Base-by-base conservation (phyloP, 106 monocot species). In the Narthecium ossifragum region DNA sequence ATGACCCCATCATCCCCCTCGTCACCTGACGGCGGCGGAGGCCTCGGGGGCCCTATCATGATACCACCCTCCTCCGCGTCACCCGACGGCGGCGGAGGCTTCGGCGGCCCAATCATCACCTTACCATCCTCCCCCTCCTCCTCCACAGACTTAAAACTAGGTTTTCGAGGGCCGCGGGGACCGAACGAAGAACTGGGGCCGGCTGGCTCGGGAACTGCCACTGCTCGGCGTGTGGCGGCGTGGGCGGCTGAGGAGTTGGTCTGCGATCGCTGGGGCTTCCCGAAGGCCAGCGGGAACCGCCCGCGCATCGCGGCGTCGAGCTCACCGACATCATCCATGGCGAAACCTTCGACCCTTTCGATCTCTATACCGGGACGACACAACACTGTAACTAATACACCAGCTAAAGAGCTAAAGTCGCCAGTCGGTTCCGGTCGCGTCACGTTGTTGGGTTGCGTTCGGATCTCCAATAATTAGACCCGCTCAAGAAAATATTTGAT, bases 251-350 rank as follows among this genome's bases (percentile, higher is more conserved):
- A 46, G 20, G 75, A 3, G 43, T 48, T 8, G 53, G 49, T 0
- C 14, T 57, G 33, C 13, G 71, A 18, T 29, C 78, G 70, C 22
- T 75, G 36, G 40, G 75, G 54, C 57, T 87, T 87, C 15, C 86
- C 86, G 72, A 87, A 87, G 33, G 82, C 82, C 34, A 82, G 40
- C 11, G 86, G 86, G 69, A 87, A 82, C 15, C 66, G 62, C 8
- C 82, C 82, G 50, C 86, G 67, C 46, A 87, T 82, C 25, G 68
- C 60, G 41, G 74, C 86, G 31, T 78, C 82, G 6, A 43, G 43
- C 43, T 43, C 43, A 18, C 43, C 43, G 43, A n/a, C n/a, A n/a
- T n/a, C n/a, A n/a, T n/a, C n/a, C n/a, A n/a, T n/a, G n/a, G n/a
- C n/a, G n/a, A n/a, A n/a, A n/a, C n/a, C n/a, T n/a, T n/a, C n/a